phyloP scores from a whole-genome alignment of 2,329 filamentous ascomycete species.

The Didymosphaeria variabile region DNA sequence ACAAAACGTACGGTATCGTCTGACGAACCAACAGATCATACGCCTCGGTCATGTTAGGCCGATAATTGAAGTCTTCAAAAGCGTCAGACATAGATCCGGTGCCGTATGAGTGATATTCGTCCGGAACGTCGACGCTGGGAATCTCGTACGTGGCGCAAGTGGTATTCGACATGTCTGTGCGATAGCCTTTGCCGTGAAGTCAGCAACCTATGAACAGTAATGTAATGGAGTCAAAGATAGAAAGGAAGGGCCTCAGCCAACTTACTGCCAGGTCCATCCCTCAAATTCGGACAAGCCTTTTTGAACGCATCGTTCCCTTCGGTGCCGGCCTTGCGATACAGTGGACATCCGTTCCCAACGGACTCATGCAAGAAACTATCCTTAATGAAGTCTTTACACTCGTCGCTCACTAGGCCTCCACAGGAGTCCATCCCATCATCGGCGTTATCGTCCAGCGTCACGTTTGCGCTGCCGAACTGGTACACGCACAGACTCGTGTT shows the following conservation, averaged over 20 bases:
- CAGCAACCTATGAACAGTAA: not conserved
- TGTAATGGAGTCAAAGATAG: not conserved
- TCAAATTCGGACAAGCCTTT: not conserved
- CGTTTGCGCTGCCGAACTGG: slow-evolving; percentile 3
- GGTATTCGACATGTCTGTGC: not conserved
- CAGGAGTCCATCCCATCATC: not conserved
- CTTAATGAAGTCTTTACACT: not conserved
- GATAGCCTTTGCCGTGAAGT: not conserved
- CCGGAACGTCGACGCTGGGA: not conserved
- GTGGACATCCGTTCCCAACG: not conserved
- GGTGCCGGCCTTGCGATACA: not conserved
- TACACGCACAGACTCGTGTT: not conserved
- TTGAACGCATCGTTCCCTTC: not conserved
- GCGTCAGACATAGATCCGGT: not conserved
- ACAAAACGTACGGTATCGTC: not conserved
- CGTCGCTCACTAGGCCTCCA: not conserved
- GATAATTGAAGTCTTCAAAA: not conserved
- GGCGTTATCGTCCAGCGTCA: not conserved
- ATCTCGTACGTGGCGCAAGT: not conserved
- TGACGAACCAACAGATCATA: slow-evolving; percentile 1
- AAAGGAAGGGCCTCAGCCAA: not conserved
- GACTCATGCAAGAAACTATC: not conserved
- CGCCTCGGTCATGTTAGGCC: not conserved
- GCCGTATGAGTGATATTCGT: not conserved
- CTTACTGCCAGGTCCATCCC: not conserved